Conservation (phyloP, 108 stramenopile species). For the Asterionellopsis glacialis region DNA sequence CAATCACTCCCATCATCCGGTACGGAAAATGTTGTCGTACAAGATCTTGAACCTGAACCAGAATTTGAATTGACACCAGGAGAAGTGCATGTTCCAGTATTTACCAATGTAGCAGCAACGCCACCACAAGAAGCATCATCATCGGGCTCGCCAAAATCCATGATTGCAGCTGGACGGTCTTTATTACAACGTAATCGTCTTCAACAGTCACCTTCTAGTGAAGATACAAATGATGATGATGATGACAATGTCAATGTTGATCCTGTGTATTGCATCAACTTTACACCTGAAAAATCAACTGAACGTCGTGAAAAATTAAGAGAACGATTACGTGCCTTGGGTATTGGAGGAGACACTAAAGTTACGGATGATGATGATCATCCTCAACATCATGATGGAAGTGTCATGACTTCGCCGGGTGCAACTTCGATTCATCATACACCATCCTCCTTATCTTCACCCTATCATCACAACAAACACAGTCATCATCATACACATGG, state of each 20-base stretch:
- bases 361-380: background rate
- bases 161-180: conserved; percentile 46
- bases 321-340: conserved; percentile 11
- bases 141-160: conserved; percentile 29
- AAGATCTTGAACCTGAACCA: background rate
- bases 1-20: background rate
- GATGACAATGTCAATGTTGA: background rate
- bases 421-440: conserved; percentile 1
- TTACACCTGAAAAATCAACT: conserved; percentile 34
- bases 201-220: too few relatives aligned
- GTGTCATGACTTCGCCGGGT: background rate
- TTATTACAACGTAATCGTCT: conserved; percentile 16
- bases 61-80: background rate
- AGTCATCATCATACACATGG: background rate
- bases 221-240: conserved; percentile 1
- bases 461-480: conserved; percentile 2
- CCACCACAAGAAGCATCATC: conserved; percentile 1
- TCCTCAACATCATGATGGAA: conserved; percentile 2
- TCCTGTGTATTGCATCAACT: conserved; percentile 15
- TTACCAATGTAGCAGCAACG: background rate
- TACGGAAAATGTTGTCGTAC: background rate
- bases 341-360: background rate
- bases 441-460: background rate
- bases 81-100: background rate
- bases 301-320: conserved; percentile 28